A percentile compares a stretch with the other conserved stretches of the same genome.
phyloP scores from a whole-genome alignment of 2,329 filamentous ascomycete genomes.

The Mycosphaerella sp. region DNA sequence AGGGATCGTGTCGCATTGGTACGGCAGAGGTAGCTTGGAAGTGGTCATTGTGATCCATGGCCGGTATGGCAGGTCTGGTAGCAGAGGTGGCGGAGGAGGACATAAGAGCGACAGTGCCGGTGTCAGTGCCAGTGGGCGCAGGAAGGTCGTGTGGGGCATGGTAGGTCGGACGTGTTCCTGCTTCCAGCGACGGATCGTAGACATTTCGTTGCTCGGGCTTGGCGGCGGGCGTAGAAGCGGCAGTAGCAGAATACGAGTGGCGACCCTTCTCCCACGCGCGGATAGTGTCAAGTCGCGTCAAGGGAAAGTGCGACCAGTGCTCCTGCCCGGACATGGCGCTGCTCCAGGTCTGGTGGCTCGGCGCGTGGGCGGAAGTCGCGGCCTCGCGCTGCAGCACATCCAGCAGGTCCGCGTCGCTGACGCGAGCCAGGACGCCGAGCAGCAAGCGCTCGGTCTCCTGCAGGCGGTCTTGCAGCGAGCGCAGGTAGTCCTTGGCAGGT shows the following conservation, averaged over 20 bases:
- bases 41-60: background rate
- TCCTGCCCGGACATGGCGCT: slow-evolving; percentile 19
- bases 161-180: background rate
- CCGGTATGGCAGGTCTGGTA: background rate
- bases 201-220: slow-evolving; percentile 3
- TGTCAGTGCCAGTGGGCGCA: background rate
- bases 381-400: slow-evolving; percentile 13
- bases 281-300: slow-evolving; percentile 17
- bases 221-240: background rate
- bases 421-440: slow-evolving; percentile 13
- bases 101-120: background rate
- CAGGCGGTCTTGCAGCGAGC: slow-evolving; percentile 22
- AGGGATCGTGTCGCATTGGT: slow-evolving; percentile 1
- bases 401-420: slow-evolving; percentile 13
- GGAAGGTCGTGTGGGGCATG: background rate
- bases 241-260: background rate
- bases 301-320: slow-evolving; percentile 18
- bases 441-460: slow-evolving; percentile 22
- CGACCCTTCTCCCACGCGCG: slow-evolving; percentile 20
- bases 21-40: background rate
- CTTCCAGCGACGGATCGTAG: slow-evolving; percentile 3
- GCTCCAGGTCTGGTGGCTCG: slow-evolving; percentile 22
- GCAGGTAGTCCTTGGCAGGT: slow-evolving; percentile 23
- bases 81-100: background rate
- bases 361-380: slow-evolving; percentile 1